Evolutionary conservation across 108 stramenopile genomes (phyloP).

Genomic region (Licmophora abbreviata): DNA sequence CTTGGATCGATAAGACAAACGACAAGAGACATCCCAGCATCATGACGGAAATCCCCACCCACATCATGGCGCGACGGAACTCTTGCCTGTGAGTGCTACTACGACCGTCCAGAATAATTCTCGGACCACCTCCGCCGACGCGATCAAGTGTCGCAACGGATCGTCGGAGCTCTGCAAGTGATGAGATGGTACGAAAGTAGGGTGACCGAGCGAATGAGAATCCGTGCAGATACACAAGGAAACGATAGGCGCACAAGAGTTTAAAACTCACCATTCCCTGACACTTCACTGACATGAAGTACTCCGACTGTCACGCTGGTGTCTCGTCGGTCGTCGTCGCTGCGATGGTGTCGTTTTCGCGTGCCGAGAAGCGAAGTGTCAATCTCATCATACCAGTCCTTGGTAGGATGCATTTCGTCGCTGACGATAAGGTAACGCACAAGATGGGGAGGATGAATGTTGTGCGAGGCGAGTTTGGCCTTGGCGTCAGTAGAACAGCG

Average conservation of each 20-base stretch:
- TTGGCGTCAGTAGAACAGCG: conserved; percentile 41
- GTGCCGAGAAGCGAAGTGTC: background rate
- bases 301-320: background rate
- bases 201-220: too few relatives aligned
- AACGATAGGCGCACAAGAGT: background rate
- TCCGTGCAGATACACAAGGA: too few relatives aligned
- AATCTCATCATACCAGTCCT: background rate
- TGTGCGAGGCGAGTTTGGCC: conserved; percentile 20
- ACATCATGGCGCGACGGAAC: background rate
- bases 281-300: background rate
- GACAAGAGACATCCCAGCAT: background rate
- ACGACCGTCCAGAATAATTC: background rate
- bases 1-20: background rate
- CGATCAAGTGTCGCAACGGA: background rate
- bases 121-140: background rate
- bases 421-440: conserved; percentile 33
- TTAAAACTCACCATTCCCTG: background rate
- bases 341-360: background rate
- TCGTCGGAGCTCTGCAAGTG: too few relatives aligned
- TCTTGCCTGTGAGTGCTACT: background rate
- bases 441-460: conserved; percentile 20
- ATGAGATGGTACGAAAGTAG: too few relatives aligned
- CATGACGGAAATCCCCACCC: background rate
- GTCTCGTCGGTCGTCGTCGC: background rate
- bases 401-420: background rate